Base-by-base conservation (phyloP, 2,329 filamentous ascomycete species). In the Beauveria medogensis region DNA sequence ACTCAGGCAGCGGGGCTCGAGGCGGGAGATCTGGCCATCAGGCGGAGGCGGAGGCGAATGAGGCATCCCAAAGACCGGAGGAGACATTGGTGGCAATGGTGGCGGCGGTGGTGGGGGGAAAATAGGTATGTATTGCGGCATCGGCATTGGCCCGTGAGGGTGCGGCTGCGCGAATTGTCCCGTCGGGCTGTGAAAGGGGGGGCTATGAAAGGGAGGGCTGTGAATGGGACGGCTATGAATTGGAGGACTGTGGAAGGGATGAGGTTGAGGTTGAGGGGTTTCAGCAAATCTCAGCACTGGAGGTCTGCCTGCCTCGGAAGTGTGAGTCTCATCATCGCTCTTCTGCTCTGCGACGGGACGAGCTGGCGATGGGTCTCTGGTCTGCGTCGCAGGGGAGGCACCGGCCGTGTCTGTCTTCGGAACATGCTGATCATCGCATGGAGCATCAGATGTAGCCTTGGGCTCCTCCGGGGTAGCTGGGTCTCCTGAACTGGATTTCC, bases 1-100 rank as follows among this genome's bases (percentile, higher is more conserved):
- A 2, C 80, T 80, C 43, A 80, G 65, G 10, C 77, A 75, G 16
- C 78, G 66, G 64, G 76, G 76, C 64, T 80, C 75, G 5, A 73
- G 37, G 34, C 37, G 59, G 9, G 44, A 9, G 20, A 61, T 24
- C 22, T 62, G 58, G 7, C 62, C 28, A 14, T 43, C 50, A 3
- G 58, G 41, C 8, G 18, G 18, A 8, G 48, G 4, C 3, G 24
- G 43, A 6, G 41, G 58, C 14, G 51, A 43, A n/a, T 41, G 47
- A 0, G 43, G 26, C 30, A 60, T 46, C 4, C 58, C 58, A 41
- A 60, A 55, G 4, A 16, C 26, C 2, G 58, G 50, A 12, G 58
- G 58, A n/a, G 58, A 60, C 41, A 44, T 30, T 9, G 58, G 41
- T 16, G 50, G 50, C 50, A 55, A 14, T 6, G 47, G 50, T 16